Percentiles rank a stretch among this genome's conserved stretches.
These are phyloP conservation scores for Bipolaris gigantea DNA, from an alignment of 2,329 filamentous ascomycete genomes.

Conservation along the genomic window DNA sequence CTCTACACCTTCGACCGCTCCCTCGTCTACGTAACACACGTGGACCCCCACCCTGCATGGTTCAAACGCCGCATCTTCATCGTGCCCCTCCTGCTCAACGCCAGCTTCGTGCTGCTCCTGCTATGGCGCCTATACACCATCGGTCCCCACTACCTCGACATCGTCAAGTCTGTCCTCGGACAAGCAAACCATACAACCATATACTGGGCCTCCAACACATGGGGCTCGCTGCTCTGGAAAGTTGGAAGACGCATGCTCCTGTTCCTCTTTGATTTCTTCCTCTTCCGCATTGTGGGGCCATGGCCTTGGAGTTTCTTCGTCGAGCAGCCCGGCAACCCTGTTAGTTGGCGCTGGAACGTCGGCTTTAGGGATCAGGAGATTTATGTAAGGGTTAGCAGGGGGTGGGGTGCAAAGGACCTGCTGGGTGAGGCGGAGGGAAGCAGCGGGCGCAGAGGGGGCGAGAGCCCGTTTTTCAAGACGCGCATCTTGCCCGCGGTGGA, in stretches of 20 bases:
- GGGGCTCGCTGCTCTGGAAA: conserved; percentile 59
- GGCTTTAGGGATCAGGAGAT: conserved; percentile 82
- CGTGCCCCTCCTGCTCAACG: conserved; percentile 77
- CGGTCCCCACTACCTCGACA: conserved; percentile 70
- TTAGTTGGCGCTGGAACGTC: conserved; percentile 70
- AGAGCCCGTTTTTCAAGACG: conserved; percentile 60
- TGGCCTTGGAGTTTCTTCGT: conserved; percentile 59
- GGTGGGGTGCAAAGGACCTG: conserved; percentile 67
- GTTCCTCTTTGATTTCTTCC: conserved; percentile 73
- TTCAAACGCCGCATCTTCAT: conserved; percentile 84
- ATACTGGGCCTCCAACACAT: conserved; percentile 56
- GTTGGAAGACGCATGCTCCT: conserved; percentile 63
- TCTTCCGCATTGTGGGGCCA: conserved; percentile 49
- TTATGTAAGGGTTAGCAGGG: conserved; percentile 74
- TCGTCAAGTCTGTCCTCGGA: conserved; percentile 67
- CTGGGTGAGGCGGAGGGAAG: conserved; percentile 52
- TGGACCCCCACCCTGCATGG: conserved; percentile 69
- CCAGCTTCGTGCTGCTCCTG: conserved; percentile 66
- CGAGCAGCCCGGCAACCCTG: conserved; percentile 65
- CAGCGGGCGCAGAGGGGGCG: conserved; percentile 52
- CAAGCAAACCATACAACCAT: conserved; percentile 68
- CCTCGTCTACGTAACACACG: conserved; percentile 81
- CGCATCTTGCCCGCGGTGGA: conserved; percentile 70
- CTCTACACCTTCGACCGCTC: conserved; percentile 65
- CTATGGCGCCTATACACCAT: conserved; percentile 69